Evolutionary conservation across 768 basidiomycete species (phyloP), one percentile per base, ranked within the genome.

Genomic region (Mycena chlorophos): DNA sequence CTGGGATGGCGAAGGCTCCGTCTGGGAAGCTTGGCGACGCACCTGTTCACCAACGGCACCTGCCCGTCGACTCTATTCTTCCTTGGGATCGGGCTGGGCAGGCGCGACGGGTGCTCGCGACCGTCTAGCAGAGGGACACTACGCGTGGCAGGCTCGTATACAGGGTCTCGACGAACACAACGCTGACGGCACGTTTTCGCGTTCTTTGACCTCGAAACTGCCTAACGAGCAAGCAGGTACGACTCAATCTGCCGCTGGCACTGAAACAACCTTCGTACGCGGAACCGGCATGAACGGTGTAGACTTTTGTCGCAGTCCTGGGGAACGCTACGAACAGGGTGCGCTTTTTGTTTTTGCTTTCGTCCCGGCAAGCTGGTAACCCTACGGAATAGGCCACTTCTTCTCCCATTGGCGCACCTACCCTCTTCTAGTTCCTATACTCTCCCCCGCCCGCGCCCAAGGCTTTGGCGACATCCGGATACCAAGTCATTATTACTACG

Each of bases 351-450:
- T 19, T 10, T 0, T 1, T 12, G 22, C 6, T 19, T 2, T 16
- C n/a, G 28, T 19, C n/a, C n/a, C n/a, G n/a, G n/a, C n/a, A n/a
- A n/a, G n/a, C n/a, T n/a, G n/a, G n/a, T n/a, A n/a, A n/a, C n/a
- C n/a, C n/a, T n/a, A n/a, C n/a, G n/a, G n/a, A 13, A 2, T 49
- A 67, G 94, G 95, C 12, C 94, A 94, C 71, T 98, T 97, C 72
- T 98, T 97, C 81, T 92, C 91, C 17, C 95, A 99, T 71, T 97
- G 93, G 91, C 78, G 95, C 20, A 89, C 88, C 0, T 86, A 98
- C 55, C 83, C 89, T 12, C 83, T 83, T 1, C 77, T 96, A n/a
- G 95, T 91, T 70, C 97, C 97, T 5, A 83, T 99, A 26, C 90
- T 99, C 72, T 94, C 93, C 2, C 94, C 96, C 2, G 91, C 94